phyloP scores from a whole-genome alignment of 2,329 filamentous ascomycete species.

The Aspergillus sp. region DNA sequence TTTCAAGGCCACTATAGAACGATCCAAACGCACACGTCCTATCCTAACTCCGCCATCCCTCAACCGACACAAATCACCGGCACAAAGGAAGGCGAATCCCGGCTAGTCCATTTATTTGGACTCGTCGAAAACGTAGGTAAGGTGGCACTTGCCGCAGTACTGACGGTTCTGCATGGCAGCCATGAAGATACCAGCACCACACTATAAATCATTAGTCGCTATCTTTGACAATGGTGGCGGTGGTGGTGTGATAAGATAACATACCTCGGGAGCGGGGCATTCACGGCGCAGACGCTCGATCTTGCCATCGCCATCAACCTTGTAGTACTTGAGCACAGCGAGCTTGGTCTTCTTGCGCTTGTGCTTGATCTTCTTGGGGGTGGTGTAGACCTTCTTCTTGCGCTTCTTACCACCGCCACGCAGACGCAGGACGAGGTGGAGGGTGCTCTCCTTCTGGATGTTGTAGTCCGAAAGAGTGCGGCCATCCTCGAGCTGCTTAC shows the following conservation, averaged over 20 bases:
- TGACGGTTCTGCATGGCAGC: conserved; percentile 99
- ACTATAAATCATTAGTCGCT: conserved; percentile 55
- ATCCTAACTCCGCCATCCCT: conserved; percentile 12
- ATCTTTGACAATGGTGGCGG: no score
- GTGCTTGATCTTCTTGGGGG: conserved; percentile 99
- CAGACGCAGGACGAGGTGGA: conserved; percentile 95
- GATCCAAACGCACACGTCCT: conserved; percentile 20
- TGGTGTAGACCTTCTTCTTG: conserved; percentile 99
- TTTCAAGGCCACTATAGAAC: conserved; percentile 13
- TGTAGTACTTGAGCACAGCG: conserved; percentile 99
- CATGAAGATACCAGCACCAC: conserved; percentile 99
- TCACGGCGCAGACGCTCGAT: conserved; percentile 98
- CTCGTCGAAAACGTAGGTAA: conserved; percentile 71
- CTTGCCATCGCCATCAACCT: conserved; percentile 99
- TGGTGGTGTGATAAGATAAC: conserved; percentile 37
- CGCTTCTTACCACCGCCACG: conserved; percentile 99
- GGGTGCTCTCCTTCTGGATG: conserved; percentile 99
- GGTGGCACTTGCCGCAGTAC: conserved; percentile 79
- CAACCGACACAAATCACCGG: conserved; percentile 17
- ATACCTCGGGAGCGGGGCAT: conserved; percentile 87
- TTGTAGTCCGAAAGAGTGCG: conserved; percentile 99
- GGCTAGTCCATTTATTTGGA: conserved; percentile 49
- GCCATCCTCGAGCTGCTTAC: conserved; percentile 99
- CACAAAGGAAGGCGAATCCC: conserved; percentile 15
- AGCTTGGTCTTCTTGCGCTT: conserved; percentile 99